phyloP scores from a whole-genome alignment of 2,329 filamentous ascomycete genomes.

The Endoconidiophora polonica region DNA sequence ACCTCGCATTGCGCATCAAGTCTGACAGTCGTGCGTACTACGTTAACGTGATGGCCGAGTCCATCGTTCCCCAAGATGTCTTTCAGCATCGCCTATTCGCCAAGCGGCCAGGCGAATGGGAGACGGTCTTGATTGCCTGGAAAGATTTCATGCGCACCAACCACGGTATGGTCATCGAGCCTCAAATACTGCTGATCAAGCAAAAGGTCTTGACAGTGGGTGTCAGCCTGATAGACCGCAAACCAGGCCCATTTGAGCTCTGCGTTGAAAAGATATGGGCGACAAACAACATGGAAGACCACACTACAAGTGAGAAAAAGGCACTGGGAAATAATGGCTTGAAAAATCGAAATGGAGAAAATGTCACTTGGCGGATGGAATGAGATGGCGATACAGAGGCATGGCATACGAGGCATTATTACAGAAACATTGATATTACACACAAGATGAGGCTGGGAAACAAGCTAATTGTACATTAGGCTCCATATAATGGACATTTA shows the following conservation, averaged over 20 bases:
- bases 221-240: slow-evolving; percentile 73
- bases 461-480: not conserved
- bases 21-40: slow-evolving; percentile 87
- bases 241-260: slow-evolving; percentile 77
- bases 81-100: slow-evolving; percentile 85
- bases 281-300: slow-evolving; percentile 40
- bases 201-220: slow-evolving; percentile 77
- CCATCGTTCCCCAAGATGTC: slow-evolving; percentile 82
- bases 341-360: slow-evolving; percentile 12
- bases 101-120: slow-evolving; percentile 70
- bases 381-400: not conserved
- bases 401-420: not conserved
- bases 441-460: not conserved
- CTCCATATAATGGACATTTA: too few species aligned
- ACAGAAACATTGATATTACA: not conserved
- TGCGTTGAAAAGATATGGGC: slow-evolving; percentile 80
- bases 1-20: slow-evolving; percentile 74
- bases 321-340: slow-evolving; percentile 8
- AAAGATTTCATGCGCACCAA: slow-evolving; percentile 92
- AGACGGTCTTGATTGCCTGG: slow-evolving; percentile 84
- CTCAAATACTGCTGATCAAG: slow-evolving; percentile 74
- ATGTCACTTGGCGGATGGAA: slow-evolving; percentile 12
- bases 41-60: slow-evolving; percentile 89
- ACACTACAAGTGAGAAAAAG: slow-evolving; percentile 6
- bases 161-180: slow-evolving; percentile 78